Evolutionary conservation across 2,329 filamentous ascomycete species (phyloP), one percentile per base, ranked within the genome.

Genomic region (Sporothrix sp.): DNA sequence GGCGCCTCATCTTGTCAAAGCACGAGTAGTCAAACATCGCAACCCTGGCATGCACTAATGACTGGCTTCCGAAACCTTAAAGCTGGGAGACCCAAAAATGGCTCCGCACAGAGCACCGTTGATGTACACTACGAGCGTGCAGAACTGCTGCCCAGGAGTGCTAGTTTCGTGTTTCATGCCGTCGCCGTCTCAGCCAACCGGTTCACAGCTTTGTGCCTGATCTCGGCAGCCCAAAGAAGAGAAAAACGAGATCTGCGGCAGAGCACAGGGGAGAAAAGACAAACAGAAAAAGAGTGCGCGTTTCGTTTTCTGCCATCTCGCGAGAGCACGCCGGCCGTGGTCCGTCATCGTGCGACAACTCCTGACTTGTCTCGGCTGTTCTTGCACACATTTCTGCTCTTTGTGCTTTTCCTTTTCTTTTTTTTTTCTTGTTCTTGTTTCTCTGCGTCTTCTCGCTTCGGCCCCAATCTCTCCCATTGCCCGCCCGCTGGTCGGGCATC

Each of bases 331-430:
- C 25, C n/a, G 44, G 10, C 33, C 44, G 18, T 47, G 42, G 42
- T 30, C 30, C 20, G 20, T 35, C 30, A 16, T 45, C 44, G 44
- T 37, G 33, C 23, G 32, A 28, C 44, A n/a, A 18, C 44, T 47
- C 44, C 44, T 47, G 44, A 37, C 23, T 37, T 47, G 44, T 47
- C 44, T 47, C 33, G 44, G 44, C 33, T 38, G 33, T 33, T 47
- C 44, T 27, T 25, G 36, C 30, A 25, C 11, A 18, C 20, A n/a
- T 32, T 28, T 14, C 10, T 37, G 9, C 14, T 27, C 33, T 27
- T 23, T 27, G 20, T 46, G 14, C 4, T 27, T 16, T 43, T 28
- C 32, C 40, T 43, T 21, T 28, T 32, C n/a, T 32, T 27, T 30
- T 16, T n/a, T 32, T n/a, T 20, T 38, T 28, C 32, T 25, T 36